A percentile compares a stretch with the other conserved stretches of the same genome.
Conservation (phyloP, 2,329 filamentous ascomycete genomes). For the Neofusicoccum ribis region DNA sequence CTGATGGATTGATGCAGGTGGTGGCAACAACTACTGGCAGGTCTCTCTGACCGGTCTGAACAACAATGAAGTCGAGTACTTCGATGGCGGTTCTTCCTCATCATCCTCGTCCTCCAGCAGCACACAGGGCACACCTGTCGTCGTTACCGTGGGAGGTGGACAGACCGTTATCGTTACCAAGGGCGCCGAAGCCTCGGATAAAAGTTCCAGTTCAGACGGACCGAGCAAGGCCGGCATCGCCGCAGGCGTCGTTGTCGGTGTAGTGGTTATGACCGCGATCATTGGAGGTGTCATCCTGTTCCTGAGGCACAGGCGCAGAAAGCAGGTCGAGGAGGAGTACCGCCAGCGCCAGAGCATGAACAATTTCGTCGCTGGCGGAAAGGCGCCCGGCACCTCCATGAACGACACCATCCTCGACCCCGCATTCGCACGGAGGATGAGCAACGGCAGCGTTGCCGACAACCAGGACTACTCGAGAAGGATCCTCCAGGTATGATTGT, state of each 20-base stretch:
- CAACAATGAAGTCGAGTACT: constrained; percentile 38
- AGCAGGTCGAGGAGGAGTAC: constrained; percentile 80
- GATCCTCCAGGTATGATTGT: constrained; percentile 77
- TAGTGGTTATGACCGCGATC: constrained; percentile 67
- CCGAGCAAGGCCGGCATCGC: constrained; percentile 83
- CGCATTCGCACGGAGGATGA: constrained; percentile 77
- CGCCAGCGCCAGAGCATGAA: constrained; percentile 73
- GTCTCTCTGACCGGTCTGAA: constrained; percentile 55
- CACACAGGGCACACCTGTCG: constrained; percentile 21
- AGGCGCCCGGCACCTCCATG: constrained; percentile 66
- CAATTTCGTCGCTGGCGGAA: constrained; percentile 65
- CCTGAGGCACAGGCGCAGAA: constrained; percentile 72
- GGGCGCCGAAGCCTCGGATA: constrained; percentile 46
- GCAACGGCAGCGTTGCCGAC: constrained; percentile 94
- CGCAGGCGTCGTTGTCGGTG: constrained; percentile 82
- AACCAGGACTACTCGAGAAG: constrained; percentile 95
- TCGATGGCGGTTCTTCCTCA: constrained; percentile 29
- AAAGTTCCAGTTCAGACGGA: constrained; percentile 26
- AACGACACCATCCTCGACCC: constrained; percentile 85
- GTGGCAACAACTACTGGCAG: constrained; percentile 55
- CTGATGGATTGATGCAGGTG: constrained; percentile 46
- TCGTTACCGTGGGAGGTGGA: constrained; percentile 34
- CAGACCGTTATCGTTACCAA: constrained; percentile 36
- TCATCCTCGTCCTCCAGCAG: constrained; percentile 10
- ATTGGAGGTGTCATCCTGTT: constrained; percentile 71